These are phyloP conservation scores for Microascus cirrosus DNA, from an alignment of 2,329 filamentous ascomycete genomes.

Conservation along the genomic window DNA sequence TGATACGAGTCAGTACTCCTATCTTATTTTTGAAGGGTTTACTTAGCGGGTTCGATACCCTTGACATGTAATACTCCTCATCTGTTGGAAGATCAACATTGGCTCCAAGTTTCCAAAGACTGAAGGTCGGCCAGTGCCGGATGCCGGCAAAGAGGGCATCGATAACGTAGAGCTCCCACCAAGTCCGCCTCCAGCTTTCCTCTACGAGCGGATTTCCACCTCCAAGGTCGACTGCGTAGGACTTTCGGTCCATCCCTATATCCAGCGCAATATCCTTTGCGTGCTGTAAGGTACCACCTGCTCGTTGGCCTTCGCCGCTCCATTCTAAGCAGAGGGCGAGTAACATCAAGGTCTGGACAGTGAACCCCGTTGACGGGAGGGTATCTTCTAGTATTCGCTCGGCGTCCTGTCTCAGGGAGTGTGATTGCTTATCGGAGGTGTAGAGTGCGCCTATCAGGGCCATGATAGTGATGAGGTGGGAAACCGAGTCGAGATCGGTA, in stretches of 20 bases:
- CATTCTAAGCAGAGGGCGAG: constrained; percentile 71
- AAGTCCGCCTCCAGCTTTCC: constrained; percentile 78
- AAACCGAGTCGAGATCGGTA: constrained; percentile 33
- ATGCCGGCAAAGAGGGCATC: constrained; percentile 79
- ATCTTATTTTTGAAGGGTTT: background rate
- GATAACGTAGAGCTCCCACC: constrained; percentile 78
- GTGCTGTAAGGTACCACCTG: constrained; percentile 53
- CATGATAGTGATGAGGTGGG: constrained; percentile 40
- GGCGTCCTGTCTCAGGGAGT: constrained; percentile 28
- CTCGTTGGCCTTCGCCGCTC: constrained; percentile 57
- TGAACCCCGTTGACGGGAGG: constrained; percentile 30
- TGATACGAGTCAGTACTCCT: background rate
- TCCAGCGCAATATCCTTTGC: constrained; percentile 64
- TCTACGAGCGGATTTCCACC: constrained; percentile 57
- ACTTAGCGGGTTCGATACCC: constrained; percentile 37
- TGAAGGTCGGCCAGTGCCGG: constrained; percentile 58
- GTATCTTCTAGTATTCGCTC: background rate
- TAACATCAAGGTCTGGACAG: constrained; percentile 68
- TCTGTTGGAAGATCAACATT: constrained; percentile 73
- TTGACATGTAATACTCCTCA: constrained; percentile 55
- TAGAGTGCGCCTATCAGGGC: constrained; percentile 46
- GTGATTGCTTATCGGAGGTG: constrained; percentile 24
- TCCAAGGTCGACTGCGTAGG: constrained; percentile 55
- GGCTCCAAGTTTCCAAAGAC: constrained; percentile 52
- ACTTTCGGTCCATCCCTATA: constrained; percentile 61